Evolutionary conservation across 306 rosid species (phyloP).

Genomic region (Luffa acutangula): DNA sequence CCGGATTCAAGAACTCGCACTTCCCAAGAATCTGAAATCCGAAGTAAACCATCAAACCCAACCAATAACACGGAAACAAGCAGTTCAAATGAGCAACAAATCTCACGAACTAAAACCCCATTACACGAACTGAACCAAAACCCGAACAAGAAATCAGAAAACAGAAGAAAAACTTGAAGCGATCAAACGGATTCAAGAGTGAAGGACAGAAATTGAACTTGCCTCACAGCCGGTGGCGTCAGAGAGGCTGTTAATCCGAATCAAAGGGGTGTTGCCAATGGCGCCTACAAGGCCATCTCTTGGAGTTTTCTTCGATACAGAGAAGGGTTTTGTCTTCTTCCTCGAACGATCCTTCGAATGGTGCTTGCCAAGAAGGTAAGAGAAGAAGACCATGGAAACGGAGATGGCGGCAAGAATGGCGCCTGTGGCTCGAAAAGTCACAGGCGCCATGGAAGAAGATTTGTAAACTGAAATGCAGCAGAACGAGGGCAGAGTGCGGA

Average conservation of each 20-base stretch:
- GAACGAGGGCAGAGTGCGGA: background rate
- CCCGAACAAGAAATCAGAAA: background rate
- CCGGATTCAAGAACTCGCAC: slow-evolving; percentile 94
- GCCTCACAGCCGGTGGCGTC: slow-evolving; percentile 91
- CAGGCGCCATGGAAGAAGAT: slow-evolving; percentile 43
- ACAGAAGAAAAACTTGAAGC: background rate
- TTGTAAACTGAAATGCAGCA: background rate
- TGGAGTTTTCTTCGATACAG: slow-evolving; percentile 13
- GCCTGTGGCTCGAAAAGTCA: slow-evolving; percentile 36
- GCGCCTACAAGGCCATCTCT: slow-evolving; percentile 51
- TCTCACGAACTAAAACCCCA: background rate
- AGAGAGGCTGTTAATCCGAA: slow-evolving; percentile 81
- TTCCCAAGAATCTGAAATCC: slow-evolving; percentile 65
- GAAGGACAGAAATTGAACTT: background rate
- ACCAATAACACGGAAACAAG: background rate
- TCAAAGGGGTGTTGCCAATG: slow-evolving; percentile 83
- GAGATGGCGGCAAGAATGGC: slow-evolving; percentile 42
- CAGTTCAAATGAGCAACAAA: background rate
- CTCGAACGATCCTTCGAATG: slow-evolving; percentile 22
- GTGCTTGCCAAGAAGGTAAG: slow-evolving; percentile 29
- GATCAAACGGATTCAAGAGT: background rate
- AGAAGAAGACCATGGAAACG: slow-evolving; percentile 19
- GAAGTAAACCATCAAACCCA: background rate
- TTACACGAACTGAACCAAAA: background rate
- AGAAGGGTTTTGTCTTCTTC: background rate